A percentile compares a stretch with the other conserved stretches of the same genome.
Evolutionary conservation across 2,329 filamentous ascomycete species (phyloP).

Genomic region (Colletotrichum paranaense): DNA sequence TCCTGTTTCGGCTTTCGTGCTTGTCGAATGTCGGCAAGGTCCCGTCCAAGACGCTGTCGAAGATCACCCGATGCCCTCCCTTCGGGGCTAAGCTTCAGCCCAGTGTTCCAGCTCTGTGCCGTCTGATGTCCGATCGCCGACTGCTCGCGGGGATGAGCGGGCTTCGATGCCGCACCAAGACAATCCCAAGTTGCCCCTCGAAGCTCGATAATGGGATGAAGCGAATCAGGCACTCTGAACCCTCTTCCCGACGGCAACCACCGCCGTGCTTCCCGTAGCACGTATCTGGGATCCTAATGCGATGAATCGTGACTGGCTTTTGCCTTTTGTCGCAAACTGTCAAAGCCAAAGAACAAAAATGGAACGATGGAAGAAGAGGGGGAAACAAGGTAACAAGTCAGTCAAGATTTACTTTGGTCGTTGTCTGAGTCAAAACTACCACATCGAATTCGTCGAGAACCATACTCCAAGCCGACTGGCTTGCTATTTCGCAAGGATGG

Average conservation of each 20-base stretch:
- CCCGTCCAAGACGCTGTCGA: background rate
- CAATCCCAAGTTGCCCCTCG: conserved; percentile 14
- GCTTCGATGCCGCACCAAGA: conserved; percentile 11
- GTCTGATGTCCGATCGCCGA: conserved; percentile 31
- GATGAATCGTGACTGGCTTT: background rate
- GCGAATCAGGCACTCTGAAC: background rate
- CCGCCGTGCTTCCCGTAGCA: background rate
- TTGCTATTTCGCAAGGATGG: background rate
- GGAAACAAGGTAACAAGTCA: conserved; percentile 18
- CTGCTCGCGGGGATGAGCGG: conserved; percentile 8
- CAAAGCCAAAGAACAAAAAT: conserved; percentile 3
- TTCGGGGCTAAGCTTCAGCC: conserved; percentile 18
- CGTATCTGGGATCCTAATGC: background rate
- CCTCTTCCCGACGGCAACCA: background rate
- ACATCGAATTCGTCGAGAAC: background rate
- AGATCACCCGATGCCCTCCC: conserved; percentile 1
- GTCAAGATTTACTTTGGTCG: background rate
- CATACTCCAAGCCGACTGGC: too few species aligned
- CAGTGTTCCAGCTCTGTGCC: conserved; percentile 33
- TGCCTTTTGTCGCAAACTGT: background rate
- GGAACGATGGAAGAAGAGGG: conserved; percentile 5
- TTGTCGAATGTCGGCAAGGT: background rate
- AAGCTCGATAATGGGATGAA: conserved; percentile 11
- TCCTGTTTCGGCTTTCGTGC: background rate
- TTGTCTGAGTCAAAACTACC: conserved; percentile 14